A percentile compares a stretch with the other conserved stretches of the same genome.
These are phyloP conservation scores for Malassezia brasiliensis DNA, from an alignment of 1,284 basidiomycete species.

Conservation along the genomic window DNA sequence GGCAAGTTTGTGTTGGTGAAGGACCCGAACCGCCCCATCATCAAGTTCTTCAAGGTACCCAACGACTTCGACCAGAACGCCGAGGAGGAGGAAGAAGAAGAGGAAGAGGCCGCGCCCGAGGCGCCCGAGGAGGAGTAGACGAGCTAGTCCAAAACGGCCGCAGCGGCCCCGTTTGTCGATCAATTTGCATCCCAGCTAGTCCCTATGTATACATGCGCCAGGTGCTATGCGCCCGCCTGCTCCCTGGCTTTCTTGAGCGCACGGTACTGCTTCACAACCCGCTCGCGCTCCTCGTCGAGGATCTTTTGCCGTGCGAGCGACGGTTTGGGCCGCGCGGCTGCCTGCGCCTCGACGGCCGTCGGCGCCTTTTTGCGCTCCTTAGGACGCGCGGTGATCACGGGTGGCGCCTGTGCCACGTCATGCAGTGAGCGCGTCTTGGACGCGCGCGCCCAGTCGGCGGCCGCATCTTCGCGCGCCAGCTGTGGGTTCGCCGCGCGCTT, in stretches of 20 bases:
- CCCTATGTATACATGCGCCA: too few species aligned
- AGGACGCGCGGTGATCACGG: conserved; percentile 31
- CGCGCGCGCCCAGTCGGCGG: conserved; percentile 4
- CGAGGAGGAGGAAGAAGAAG: conserved; percentile 51
- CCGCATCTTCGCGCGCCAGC: conserved; percentile 4
- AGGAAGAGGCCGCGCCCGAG: conserved; percentile 51
- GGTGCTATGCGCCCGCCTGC: neutral
- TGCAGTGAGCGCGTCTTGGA: conserved; percentile 18
- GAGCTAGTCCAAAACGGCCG: neutral
- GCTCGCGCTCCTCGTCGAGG: conserved; percentile 31
- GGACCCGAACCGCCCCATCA: conserved; percentile 58
- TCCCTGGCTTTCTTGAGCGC: conserved; percentile 23
- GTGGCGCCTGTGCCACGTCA: conserved; percentile 37
- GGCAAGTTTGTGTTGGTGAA: conserved; percentile 46
- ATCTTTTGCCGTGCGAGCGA: conserved; percentile 35
- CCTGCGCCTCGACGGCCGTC: neutral
- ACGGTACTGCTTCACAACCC: conserved; percentile 33
- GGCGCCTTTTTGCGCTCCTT: conserved; percentile 20
- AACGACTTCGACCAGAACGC: conserved; percentile 61
- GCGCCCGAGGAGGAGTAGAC: conserved; percentile 12
- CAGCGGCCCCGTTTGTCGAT: neutral
- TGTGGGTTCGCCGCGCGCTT: conserved; percentile 5
- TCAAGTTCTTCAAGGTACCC: conserved; percentile 86
- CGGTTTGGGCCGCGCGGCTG: conserved; percentile 18
- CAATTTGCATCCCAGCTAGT: neutral